Conservation (phyloP, 768 basidiomycete species). For the Leccinum rimulosum region DNA sequence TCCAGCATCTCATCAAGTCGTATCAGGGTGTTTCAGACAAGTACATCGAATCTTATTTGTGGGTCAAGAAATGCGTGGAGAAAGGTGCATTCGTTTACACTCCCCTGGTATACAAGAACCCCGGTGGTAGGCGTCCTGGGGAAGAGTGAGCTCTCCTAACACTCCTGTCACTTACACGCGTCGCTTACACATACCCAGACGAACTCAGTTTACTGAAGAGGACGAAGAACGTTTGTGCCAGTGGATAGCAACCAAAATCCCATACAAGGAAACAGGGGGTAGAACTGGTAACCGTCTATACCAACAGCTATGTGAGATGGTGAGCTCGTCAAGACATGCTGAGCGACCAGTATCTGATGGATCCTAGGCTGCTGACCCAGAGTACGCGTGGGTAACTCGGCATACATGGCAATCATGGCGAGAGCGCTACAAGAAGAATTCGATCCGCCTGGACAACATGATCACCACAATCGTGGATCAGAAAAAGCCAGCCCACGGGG, state of each 20-base stretch:
- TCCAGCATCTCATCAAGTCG: conserved; percentile 67
- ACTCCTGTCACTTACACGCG: not conserved
- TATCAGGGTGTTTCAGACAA: conserved; percentile 70
- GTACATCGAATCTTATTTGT: conserved; percentile 76
- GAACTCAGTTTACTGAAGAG: conserved; percentile 74
- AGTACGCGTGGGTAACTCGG: conserved; percentile 74
- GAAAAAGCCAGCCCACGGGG: conserved; percentile 65
- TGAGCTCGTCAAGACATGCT: conserved; percentile 26
- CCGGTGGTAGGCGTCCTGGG: conserved; percentile 75
- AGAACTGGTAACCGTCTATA: conserved; percentile 81
- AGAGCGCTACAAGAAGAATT: conserved; percentile 84
- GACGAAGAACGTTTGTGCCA: conserved; percentile 73
- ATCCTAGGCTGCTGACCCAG: conserved; percentile 58
- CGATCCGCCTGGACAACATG: conserved; percentile 58
- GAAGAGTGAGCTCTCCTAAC: conserved; percentile 58
- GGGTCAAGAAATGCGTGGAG: conserved; percentile 84
- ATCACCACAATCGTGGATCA: conserved; percentile 68
- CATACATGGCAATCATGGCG: conserved; percentile 93
- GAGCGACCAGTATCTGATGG: conserved; percentile 1
- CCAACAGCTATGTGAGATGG: conserved; percentile 76
- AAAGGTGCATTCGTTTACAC: conserved; percentile 64
- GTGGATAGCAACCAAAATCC: conserved; percentile 83
- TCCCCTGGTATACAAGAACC: conserved; percentile 79
- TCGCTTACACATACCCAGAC: conserved; percentile 38
- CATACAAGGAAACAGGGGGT: conserved; percentile 79